Percentiles rank a stretch among this genome's conserved stretches.
Conservation (phyloP, 2,329 filamentous ascomycete genomes). For the Dactylellina leptospora region DNA sequence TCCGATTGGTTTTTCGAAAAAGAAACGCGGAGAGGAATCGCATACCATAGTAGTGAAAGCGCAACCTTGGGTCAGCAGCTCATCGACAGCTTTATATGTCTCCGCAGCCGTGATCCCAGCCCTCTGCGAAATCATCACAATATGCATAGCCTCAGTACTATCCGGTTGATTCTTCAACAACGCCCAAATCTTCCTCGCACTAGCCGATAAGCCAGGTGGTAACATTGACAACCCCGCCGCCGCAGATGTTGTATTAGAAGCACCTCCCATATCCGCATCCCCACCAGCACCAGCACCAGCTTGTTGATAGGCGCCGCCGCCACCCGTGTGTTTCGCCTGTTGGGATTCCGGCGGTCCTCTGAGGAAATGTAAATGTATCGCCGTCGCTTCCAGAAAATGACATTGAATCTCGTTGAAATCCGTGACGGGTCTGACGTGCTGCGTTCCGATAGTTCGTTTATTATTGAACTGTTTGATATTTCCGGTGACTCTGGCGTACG, state of each 20-base stretch:
- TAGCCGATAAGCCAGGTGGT: constrained; percentile 65
- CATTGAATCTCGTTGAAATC: constrained; percentile 94
- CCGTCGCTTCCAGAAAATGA: constrained; percentile 88
- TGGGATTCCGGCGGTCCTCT: constrained; percentile 68
- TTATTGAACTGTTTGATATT: constrained; percentile 83
- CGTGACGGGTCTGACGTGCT: constrained; percentile 79
- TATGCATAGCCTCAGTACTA: constrained; percentile 82
- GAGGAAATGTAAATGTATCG: constrained; percentile 84
- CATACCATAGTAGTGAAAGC: constrained; percentile 81
- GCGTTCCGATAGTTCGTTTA: constrained; percentile 81
- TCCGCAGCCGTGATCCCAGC: constrained; percentile 74
- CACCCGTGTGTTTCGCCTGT: constrained; percentile 57
- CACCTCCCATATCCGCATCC: constrained; percentile 58
- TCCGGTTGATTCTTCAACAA: constrained; percentile 73
- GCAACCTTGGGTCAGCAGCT: constrained; percentile 75
- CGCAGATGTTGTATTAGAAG: constrained; percentile 61
- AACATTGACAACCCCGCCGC: constrained; percentile 59
- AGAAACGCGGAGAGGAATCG: neutral
- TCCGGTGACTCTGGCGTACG: constrained; percentile 86
- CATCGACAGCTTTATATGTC: constrained; percentile 79
- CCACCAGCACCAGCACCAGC: constrained; percentile 54
- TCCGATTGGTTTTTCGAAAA: no score
- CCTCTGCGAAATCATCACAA: constrained; percentile 76
- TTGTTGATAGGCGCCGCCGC: constrained; percentile 67
- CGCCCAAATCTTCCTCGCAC: constrained; percentile 75